A percentile compares a stretch with the other conserved stretches of the same genome.
Evolutionary conservation across 1,284 basidiomycete genomes (phyloP).

Genomic region (Malassezia dermatis): DNA sequence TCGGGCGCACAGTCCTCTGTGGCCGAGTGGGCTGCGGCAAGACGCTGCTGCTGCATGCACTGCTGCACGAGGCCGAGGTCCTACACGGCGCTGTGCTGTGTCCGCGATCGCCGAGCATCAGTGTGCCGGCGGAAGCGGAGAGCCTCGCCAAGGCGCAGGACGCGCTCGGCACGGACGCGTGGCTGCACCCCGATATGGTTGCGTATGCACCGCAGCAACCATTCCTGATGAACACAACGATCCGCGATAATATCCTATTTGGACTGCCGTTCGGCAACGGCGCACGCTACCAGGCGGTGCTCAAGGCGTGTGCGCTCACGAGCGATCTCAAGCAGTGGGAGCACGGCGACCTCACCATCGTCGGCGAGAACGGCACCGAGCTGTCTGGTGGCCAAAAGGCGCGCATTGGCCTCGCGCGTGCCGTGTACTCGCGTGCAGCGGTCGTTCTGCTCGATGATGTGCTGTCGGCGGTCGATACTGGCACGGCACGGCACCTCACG

Average conservation of each 20-base stretch:
- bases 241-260: conserved; percentile 38
- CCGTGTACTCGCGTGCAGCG: conserved; percentile 32
- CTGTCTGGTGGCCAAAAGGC: conserved; percentile 40
- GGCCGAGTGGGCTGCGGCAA: conserved; percentile 40
- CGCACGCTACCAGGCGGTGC: conserved; percentile 25
- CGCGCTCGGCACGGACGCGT: conserved; percentile 9
- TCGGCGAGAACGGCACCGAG: conserved; percentile 32
- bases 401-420: conserved; percentile 33
- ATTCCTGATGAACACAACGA: conserved; percentile 29
- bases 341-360: conserved; percentile 33
- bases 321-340: conserved; percentile 29
- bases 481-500: conserved; percentile 52
- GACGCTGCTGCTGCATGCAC: conserved; percentile 31
- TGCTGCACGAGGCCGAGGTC: conserved; percentile 36
- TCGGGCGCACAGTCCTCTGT: conserved; percentile 27
- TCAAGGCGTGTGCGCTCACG: conserved; percentile 29
- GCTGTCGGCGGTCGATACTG: conserved; percentile 56
- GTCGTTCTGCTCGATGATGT: conserved; percentile 41
- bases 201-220: conserved; percentile 32
- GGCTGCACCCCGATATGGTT: conserved; percentile 19
- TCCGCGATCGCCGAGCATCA: conserved; percentile 12
- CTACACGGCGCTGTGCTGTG: conserved; percentile 20
- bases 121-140: neutral
- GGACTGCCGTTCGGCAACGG: conserved; percentile 21
- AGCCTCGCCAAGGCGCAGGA: neutral